Evolutionary conservation across 108 stramenopile species (phyloP), one percentile per base, ranked within the genome.

Genomic region (Pseudonitzschia multistriata): DNA sequence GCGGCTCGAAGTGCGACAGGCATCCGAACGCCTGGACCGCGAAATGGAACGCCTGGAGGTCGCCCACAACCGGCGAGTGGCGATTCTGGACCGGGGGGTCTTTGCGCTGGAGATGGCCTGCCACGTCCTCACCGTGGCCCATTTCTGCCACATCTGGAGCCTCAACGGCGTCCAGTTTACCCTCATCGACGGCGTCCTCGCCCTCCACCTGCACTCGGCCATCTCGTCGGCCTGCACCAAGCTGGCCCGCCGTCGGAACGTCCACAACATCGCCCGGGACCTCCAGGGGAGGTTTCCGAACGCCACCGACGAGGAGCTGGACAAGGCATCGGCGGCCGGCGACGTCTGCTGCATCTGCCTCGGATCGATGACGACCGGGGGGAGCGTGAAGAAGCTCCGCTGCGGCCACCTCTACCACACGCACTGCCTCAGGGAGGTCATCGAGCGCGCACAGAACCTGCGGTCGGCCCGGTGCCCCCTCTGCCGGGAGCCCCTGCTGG

Each of bases 331-430:
- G 1, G 63, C 74, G 13, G 77, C 83, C 40, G 91, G 88, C 21
- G 88, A 92, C 73, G 87, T 92, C 1, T 92, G 91, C 57, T 92
- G 88, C 61, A 86, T 92, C 27, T 92, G 91, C 66, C 80, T 92
- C 21, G 80, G 83, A 22, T 79, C 83, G 11, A 86, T 92, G 85
- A 66, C 72, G 5, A 72, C 57, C 28, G 61, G 71, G 14, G 81
- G 82, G 0, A 78, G 79, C 70, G 88, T 88, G 0, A 92, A 89
- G 50, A 92, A 88, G 70, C 71, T 89, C 45, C 68, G 61, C 10
- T 92, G 91, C 67, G 91, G 91, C 8, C 91, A 92, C 55, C 59
- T 92, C 27, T 89, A 83, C 67, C 91, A 92, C 66, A 83, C 88
- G 22, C 74, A 79, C 39, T 92, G 91, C 84, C 70, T 92, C 22